Conservation (phyloP, 352 stramenopile species). For the Phytophthora fragariaefolia region DNA sequence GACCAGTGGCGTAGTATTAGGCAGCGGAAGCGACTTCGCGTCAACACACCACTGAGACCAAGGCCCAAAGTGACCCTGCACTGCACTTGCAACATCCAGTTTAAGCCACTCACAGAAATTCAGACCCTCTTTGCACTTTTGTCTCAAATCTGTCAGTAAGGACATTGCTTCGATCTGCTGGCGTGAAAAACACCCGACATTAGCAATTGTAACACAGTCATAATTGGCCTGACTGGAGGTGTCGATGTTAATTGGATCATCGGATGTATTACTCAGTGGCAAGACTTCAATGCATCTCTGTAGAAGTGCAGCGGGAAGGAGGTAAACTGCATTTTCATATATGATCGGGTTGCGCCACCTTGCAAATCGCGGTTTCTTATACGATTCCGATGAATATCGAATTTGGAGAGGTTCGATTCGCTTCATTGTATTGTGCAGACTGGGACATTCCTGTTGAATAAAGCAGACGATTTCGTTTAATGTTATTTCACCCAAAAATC, state of each 20-base stretch:
- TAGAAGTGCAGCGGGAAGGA: background rate
- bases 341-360: background rate
- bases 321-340: background rate
- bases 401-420: background rate
- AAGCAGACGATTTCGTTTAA: background rate
- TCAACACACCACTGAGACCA: no score
- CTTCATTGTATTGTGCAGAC: background rate
- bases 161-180: background rate
- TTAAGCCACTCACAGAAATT: background rate
- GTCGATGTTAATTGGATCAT: background rate
- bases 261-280: background rate
- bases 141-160: background rate
- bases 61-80: no score
- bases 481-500: background rate
- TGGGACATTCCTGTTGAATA: background rate
- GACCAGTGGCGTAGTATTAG: constrained; percentile 8
- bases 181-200: background rate
- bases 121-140: background rate
- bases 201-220: background rate
- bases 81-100: background rate
- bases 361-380: background rate
- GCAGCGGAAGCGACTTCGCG: constrained; percentile 1
- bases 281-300: background rate
- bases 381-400: background rate
- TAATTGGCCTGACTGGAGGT: background rate